A percentile compares a stretch with the other conserved stretches of the same genome.
Conservation (phyloP, 2,329 filamentous ascomycete genomes). For the Macrophomina pseudophaseolina region DNA sequence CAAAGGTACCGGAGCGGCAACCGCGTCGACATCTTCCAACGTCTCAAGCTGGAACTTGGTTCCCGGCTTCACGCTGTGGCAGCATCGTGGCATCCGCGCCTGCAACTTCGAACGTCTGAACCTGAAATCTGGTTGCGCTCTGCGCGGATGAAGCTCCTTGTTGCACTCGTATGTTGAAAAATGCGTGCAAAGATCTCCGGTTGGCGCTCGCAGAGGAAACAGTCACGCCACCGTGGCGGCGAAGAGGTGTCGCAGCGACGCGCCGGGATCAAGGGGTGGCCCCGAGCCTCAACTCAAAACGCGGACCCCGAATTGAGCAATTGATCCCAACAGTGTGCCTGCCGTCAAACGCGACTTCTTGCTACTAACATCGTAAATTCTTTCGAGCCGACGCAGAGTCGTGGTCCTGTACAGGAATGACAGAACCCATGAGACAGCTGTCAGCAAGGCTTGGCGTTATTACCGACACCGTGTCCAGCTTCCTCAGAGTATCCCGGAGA, state of each 20-base stretch:
- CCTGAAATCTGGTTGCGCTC: slow-evolving; percentile 20
- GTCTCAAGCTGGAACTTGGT: slow-evolving; percentile 18
- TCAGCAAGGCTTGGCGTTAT: not conserved
- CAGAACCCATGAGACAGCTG: too few relatives aligned
- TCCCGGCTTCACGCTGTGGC: slow-evolving; percentile 17
- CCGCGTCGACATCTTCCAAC: slow-evolving; percentile 19
- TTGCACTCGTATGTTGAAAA: not conserved
- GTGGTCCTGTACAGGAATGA: not conserved
- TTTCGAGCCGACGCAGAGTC: not conserved
- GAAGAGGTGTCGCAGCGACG: not conserved
- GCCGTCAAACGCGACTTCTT: not conserved
- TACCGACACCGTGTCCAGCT: not conserved
- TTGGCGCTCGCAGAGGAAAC: slow-evolving; percentile 5
- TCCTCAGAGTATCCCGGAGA: not conserved
- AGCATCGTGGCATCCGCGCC: slow-evolving; percentile 16
- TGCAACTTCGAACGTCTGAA: slow-evolving; percentile 20
- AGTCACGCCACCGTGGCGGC: slow-evolving; percentile 20
- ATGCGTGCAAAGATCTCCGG: not conserved
- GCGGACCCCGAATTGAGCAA: not conserved
- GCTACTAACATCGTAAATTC: not conserved
- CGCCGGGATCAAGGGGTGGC: not conserved
- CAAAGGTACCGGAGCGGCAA: slow-evolving; percentile 5
- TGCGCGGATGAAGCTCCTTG: slow-evolving; percentile 13
- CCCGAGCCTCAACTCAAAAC: slow-evolving; percentile 5
- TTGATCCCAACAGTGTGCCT: not conserved